phyloP scores from a whole-genome alignment of 2,329 filamentous ascomycete species.

The Alternaria sp. region DNA sequence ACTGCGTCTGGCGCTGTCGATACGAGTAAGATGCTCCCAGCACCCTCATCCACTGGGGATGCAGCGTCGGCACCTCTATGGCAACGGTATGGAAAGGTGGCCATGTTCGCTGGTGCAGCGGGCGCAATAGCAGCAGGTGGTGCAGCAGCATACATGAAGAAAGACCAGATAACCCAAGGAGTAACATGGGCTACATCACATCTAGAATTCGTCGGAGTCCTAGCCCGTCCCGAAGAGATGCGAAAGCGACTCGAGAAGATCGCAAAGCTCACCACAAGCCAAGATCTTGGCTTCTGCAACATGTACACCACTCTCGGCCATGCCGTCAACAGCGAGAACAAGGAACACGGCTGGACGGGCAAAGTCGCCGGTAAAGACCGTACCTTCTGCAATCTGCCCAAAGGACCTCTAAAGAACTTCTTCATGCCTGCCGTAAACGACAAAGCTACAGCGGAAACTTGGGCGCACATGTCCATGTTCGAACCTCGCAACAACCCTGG shows the following conservation, averaged over 20 bases:
- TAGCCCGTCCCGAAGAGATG: constrained; percentile 84
- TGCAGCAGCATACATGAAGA: constrained; percentile 84
- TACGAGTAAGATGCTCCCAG: constrained; percentile 48
- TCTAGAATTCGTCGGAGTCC: constrained; percentile 89
- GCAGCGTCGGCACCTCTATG: constrained; percentile 62
- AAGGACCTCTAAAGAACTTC: constrained; percentile 43
- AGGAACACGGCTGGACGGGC: constrained; percentile 54
- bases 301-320: constrained; percentile 85
- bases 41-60: constrained; percentile 54
- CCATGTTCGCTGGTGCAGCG: constrained; percentile 82
- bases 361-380: constrained; percentile 73
- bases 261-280: constrained; percentile 68
- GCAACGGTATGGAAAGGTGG: constrained; percentile 84
- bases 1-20: constrained; percentile 37
- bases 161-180: constrained; percentile 78
- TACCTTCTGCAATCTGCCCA: constrained; percentile 81
- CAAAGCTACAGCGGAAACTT: constrained; percentile 77
- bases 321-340: constrained; percentile 63
- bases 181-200: constrained; percentile 87
- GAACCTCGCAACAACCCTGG: constrained; percentile 74
- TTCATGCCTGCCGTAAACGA: constrained; percentile 71
- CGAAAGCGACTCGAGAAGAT: constrained; percentile 75
- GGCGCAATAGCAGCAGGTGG: constrained; percentile 83
- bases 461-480: constrained; percentile 85
- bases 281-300: constrained; percentile 80